phyloP scores from a whole-genome alignment of 805 yeast genomes.

The Zygoascus biomembranicola region DNA sequence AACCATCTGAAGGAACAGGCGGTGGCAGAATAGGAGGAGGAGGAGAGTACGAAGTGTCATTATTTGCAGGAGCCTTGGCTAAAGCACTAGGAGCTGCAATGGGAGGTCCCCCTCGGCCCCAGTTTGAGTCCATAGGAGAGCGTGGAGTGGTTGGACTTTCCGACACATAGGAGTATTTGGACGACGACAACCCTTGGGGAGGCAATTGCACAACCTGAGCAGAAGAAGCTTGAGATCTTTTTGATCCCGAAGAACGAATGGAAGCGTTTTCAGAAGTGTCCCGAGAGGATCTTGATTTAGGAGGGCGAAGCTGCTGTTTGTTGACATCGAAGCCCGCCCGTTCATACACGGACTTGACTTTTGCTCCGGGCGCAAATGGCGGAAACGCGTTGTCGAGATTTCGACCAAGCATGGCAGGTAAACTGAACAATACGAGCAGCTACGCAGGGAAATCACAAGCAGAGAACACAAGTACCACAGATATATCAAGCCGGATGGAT shows the following conservation, averaged over 20 bases:
- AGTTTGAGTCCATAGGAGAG: background rate
- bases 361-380: conserved; percentile 29
- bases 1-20: background rate
- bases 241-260: background rate
- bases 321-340: conserved; percentile 36
- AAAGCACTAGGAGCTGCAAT: background rate
- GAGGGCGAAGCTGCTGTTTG: background rate
- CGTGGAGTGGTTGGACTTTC: background rate
- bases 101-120: background rate
- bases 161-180: background rate
- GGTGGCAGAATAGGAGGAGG: background rate
- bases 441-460: no score
- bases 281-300: background rate
- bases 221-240: background rate
- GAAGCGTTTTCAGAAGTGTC: background rate
- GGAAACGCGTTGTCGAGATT: conserved; percentile 34
- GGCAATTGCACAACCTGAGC: background rate
- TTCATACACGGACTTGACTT: conserved; percentile 31
- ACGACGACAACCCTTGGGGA: background rate
- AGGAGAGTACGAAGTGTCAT: background rate
- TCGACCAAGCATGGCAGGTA: background rate
- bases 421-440: no score
- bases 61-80: background rate
- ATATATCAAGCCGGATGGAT: no score
- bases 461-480: no score